Base-by-base conservation (phyloP, 1,139 yeast species). In the Geotrichum restrictum region DNA sequence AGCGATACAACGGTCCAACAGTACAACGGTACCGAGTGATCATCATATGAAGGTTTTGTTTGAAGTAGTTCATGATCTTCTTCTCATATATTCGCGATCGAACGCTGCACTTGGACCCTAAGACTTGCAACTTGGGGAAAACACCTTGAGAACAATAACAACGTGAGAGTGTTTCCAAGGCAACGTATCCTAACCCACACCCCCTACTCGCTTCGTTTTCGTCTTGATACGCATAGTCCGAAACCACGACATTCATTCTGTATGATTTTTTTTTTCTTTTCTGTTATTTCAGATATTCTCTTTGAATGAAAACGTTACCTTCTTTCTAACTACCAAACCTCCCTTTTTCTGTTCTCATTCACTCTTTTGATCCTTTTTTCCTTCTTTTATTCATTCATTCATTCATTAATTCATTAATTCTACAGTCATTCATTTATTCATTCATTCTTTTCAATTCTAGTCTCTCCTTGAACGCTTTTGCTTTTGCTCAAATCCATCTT, bases 401-500 rank as follows among this genome's bases (percentile, higher is more conserved):
- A 8, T 48, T 27, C 27, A 19, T 33, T 45, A 31, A 14, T 22
- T 45, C 3, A 8, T 36, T 13, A n/a, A 3, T 34, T 21, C 45
- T 40, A n/a, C 32, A 33, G 14, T 22, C 22, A 19, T 31, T 45
- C 39, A 14, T 19, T 45, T 3, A 11, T 33, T 19, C 21, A 43
- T 40, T 31, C 19, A 33, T 38, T 42, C 14, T 40, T 36, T 13
- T 29, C 47, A 18, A 18, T 19, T 41, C 21, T 46, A 22, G 21
- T 42, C 33, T 34, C 36, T 44, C 40, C 10, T 32, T 31, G 19
- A 34, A 19, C 16, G 32, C 37, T 39, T 46, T 50, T 40, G 27
- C 32, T 45, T 21, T 47, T 19, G 32, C 51, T 49, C 46, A 34
- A 32, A 43, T 45, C 52, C 3, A 19, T 39, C 34, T 36, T 43